Base-by-base conservation (phyloP, 768 basidiomycete species). In the Phaeotremella skinneri region DNA sequence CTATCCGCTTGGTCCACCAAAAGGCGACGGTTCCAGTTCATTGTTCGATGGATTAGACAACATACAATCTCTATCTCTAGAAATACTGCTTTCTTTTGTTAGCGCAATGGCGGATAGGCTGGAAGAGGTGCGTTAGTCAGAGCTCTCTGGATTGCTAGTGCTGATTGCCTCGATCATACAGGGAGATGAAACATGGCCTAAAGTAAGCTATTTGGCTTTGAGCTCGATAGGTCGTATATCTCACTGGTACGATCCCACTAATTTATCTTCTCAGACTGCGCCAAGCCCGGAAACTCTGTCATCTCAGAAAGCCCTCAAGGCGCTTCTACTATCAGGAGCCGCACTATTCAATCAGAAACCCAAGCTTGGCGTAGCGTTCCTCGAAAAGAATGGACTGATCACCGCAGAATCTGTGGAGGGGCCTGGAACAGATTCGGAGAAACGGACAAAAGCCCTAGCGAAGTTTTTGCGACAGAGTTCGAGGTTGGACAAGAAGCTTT, bases 371-470 rank as follows among this genome's bases (percentile, higher is more conserved):
- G 77, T 98, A 26, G 83, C 90, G 2, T 97, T 91, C 79, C 81
- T 98, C 32, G 91, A 97, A 73, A 91, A 96, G 70, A 87, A 94
- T 70, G 85, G 85, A n/a, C 80, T 99, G 41, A 89, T 99, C 50
- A 68, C 69, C 41, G 55, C 62, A 9, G 64, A 71, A 5, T 49
- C 55, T 3, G 43, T 45, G 13, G 52, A 53, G 31, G 52, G 50
- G 1, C 39, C 49, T 2, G 71, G 64, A 3, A 66, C 61, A 4
- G 72, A 71, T 21, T 61, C 62, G 9, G 70, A 72, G 9, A 71
- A 73, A 51, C 54, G 66, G 41, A 55, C 58, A 11, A 45, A 51
- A 14, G 72, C 73, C 4, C 81, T 98, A 26, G 94, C 96, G 5
- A 83, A 71, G 47, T 96, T 97, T 74, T 79, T 99, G 58, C 92